Evolutionary conservation across 2,329 filamentous ascomycete species (phyloP), one percentile per base, ranked within the genome.

Genomic region (Sclerotinia trifoliorum): DNA sequence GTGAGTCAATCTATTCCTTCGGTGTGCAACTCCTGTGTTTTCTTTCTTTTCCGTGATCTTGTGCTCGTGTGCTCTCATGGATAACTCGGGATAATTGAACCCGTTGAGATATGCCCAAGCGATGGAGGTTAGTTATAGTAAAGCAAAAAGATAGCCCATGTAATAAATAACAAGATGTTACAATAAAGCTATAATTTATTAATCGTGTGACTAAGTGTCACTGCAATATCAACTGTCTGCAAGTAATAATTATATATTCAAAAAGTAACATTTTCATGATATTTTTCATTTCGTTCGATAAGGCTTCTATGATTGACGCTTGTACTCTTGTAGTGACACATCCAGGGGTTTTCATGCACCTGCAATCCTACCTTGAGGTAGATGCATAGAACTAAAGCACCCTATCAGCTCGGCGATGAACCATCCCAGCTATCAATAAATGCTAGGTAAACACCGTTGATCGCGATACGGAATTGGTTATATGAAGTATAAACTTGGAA

Each of bases 331-430:
- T n/a, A 21, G 24, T 54, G 26, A 26, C 17, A 60, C 46, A 46
- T 46, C 42, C 56, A 60, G 39, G 56, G 39, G 39, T 46, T 26
- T 21, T 39, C 26, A 13, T 44, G 26, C 19, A 55, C 29, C 29
- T 55, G 15, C 29, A 55, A 35, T 29, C 29, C 52, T 21, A 55
- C 52, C 29, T 39, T 32, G 52, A 35, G 52, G 19, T 46, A 46
- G 13, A 60, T 21, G 39, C 24, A 60, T 42, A 13, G 10, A 17
- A 42, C 39, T 42, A 42, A 17, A 42, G 39, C 39, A 15, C 39
- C 56, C 56, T 42, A 26, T 60, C 56, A 60, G 39, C 39, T 46
- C 56, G 24, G 56, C 39, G 39, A 46, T 24, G 44, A 60, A 46
- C 13, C 17, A 60, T 29, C n/a, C 56, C 46, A 46, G 24, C 39